These are phyloP conservation scores for Citrullus amarus DNA, from an alignment of 306 rosid genomes.

Conservation along the genomic window DNA sequence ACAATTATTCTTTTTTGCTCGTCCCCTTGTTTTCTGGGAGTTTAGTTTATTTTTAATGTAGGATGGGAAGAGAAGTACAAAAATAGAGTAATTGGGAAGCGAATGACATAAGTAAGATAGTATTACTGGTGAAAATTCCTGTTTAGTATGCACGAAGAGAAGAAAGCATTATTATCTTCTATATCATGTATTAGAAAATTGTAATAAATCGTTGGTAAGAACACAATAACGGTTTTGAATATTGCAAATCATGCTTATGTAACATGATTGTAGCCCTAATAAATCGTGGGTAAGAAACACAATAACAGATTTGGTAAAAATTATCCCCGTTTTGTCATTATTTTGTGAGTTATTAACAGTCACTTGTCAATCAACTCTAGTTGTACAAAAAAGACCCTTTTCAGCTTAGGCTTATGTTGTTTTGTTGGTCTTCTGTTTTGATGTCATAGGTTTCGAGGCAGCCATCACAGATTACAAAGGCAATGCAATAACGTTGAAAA, in stretches of 20 bases:
- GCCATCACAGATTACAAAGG: constrained; percentile 42
- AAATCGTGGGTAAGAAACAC: background rate
- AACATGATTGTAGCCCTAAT: background rate
- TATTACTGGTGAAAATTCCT: background rate
- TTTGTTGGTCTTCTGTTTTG: background rate
- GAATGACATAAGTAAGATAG: background rate
- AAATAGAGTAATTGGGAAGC: background rate
- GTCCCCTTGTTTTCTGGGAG: background rate
- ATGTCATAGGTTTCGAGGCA: constrained; percentile 58
- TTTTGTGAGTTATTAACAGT: background rate
- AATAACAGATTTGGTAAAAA: background rate
- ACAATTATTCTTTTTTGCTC: background rate
- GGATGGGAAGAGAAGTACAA: background rate
- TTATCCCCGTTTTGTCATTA: background rate
- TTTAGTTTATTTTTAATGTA: background rate
- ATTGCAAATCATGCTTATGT: background rate
- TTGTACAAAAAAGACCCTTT: background rate
- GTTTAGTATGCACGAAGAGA: background rate
- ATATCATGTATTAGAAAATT: background rate
- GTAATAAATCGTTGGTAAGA: too few relatives aligned
- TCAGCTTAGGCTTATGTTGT: background rate
- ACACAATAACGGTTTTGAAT: too few relatives aligned
- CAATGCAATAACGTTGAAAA: constrained; percentile 21
- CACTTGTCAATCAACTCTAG: background rate
- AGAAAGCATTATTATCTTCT: background rate